Evolutionary conservation across 169 alveolate genomes (phyloP), one percentile per base, ranked within the genome.

Genomic region (Plasmodium falciparum): DNA sequence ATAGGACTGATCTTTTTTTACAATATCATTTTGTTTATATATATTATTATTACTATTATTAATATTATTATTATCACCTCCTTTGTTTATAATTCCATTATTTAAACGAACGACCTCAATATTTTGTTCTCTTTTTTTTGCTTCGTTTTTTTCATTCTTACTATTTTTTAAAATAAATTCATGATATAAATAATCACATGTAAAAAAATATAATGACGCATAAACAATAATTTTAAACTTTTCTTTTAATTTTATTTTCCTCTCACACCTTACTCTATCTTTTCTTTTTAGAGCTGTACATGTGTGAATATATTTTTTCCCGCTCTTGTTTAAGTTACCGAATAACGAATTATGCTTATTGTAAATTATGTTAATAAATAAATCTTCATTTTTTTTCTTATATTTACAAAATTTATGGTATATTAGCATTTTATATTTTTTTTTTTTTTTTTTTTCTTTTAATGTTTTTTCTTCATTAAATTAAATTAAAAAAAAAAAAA

Each of bases 151-250:
- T 24, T 54, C 49, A 8, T 66, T 70, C 20, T 24, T 29, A 39
- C 15, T 49, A 49, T 15, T 66, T 8, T 73, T 69, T 63, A 86
- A 65, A 26, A 71, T 65, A 59, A 59, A 86, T 45, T 71, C 88
- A 43, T 86, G 92, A 67, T 86, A 86, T 26, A 86, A 20, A 72
- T 71, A 86, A 54, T 86, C 92, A 33, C 69, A 58, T 12, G 88
- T 50, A 59, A 86, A 72, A 72, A 86, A 63, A 69, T 86, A 86
- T 8, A 86, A n/a, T 20, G 92, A 86, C n/a, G 78, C 71, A 73
- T 71, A 86, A 86, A 86, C 13, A 66, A 86, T 39, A 50, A 86
- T 66, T 45, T 86, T 72, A 20, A 86, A n/a, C 66, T 71, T 86
- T 86, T 86, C 92, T 73, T 29, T 86, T 2, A 86, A 39, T 62